phyloP scores from a whole-genome alignment of 306 rosid species.

The Vicia villosa region DNA sequence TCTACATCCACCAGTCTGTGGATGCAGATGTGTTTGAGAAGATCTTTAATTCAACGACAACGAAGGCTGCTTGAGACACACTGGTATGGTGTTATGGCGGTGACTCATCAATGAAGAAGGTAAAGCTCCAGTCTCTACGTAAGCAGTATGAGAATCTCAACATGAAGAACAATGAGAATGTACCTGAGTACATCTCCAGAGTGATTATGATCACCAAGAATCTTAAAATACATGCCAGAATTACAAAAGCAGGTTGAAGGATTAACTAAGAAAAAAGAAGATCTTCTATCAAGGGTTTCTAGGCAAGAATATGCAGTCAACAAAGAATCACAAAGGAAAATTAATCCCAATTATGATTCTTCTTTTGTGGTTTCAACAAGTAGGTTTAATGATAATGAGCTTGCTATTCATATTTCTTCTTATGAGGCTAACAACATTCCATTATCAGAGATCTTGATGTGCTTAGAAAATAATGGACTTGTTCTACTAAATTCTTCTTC shows the following conservation, averaged over 20 bases:
- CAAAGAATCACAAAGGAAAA: constrained; percentile 27
- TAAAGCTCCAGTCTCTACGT: too few species aligned
- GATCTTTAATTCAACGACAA: too few species aligned
- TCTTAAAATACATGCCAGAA: constrained; percentile 61
- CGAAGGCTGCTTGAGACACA: too few species aligned
- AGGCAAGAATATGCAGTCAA: constrained; percentile 1
- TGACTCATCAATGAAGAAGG: too few species aligned
- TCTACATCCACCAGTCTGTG: too few species aligned
- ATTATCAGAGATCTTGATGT: constrained; percentile 49
- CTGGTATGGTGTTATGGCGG: too few species aligned
- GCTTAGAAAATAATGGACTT: constrained; percentile 53
- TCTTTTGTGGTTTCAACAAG: constrained; percentile 49
- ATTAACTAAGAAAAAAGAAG: constrained; percentile 49
- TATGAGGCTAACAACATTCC: constrained; percentile 17
- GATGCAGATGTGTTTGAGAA: too few species aligned
- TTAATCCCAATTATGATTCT: constrained; percentile 16
- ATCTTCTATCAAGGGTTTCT: constrained; percentile 30
- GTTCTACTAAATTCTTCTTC: constrained; percentile 60
- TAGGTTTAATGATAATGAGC: constrained; percentile 50
- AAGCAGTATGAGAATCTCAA: too few species aligned
- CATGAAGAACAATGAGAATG: too few species aligned
- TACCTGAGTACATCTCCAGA: too few species aligned
- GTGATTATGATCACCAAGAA: too few species aligned
- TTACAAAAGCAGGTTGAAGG: constrained; percentile 56
- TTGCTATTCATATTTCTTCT: constrained; percentile 57